Evolutionary conservation across 495 filamentous ascomycete species (phyloP), one percentile per base, ranked within the genome.

Genomic region (Aspergillus ostianus): DNA sequence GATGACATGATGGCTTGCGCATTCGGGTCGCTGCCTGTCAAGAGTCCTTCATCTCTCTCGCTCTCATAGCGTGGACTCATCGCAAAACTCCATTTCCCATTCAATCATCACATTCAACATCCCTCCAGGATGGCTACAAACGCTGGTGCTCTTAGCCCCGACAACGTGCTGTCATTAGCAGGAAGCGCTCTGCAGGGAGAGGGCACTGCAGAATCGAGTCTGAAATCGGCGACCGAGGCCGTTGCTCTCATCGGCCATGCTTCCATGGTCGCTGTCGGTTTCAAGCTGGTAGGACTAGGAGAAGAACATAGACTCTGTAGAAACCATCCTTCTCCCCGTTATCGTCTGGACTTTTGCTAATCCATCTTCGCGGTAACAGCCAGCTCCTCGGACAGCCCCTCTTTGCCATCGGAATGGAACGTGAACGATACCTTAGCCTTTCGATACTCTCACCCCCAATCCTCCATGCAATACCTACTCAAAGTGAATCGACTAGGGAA

Each of bases 361-460:
- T 45, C 57, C 60, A 65, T 45, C 53, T 50, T 61, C 17, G 30
- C 51, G 47, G 49, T 47, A 27, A 3, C 60, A 87, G 84, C 84
- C 67, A 66, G 73, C 48, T 68, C 74, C 5, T 80, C 82, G 60
- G 78, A 84, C 45, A 64, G 71, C 51, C 62, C 73, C 50, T 80
- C 86, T n/a, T 83, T 98, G 9, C 89, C 90, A 4, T 20, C 80
- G 18, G 80, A 86, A 78, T 97, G 92, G 92, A 96, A 96, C 71
- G 74, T 82, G 41, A 82, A 81, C 60, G 83, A 82, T 12, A 74
- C 81, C 45, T 89, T 88, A 72, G 82, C 87, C 51, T 95, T 98
- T 73, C 85, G 93, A 55, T 98, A 98, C 76, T 83, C 87, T 2
- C 95, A 97, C 67, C 74, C 84, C n/a, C 91, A 97, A 70, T 95